Evolutionary conservation across 139 green algal genomes (phyloP), one percentile per base, ranked within the genome.

Genomic region (Volvox reticuliferus): DNA sequence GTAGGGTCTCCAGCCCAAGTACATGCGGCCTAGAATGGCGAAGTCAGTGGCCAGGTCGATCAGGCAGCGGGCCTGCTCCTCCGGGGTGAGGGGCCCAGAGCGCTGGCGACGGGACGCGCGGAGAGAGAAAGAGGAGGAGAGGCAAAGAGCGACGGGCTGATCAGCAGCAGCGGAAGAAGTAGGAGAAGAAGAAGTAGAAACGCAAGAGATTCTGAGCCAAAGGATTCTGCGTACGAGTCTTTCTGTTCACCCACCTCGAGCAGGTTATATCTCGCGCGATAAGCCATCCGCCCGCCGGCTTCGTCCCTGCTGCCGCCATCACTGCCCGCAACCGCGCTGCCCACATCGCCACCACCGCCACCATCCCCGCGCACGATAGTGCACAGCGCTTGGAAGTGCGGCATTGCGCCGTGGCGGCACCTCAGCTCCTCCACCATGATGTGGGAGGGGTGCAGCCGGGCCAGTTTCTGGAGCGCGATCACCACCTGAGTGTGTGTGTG

Each of bases 11-110:
- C 96, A 98, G 18, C 96, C 96, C 30, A 75, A 16, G 87, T 92
- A 98, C 14, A 89, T 91, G 18, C 92, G 88, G 3, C 91, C 94
- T 21, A 97, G 89, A 12, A 98, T 71, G 36, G 88, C 81, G 2
- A 87, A 86, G 82, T 98, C 96, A 20, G 93, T 96, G 5, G 96
- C 96, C 55, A 93, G 89, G n/a, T 96, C 94, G 20, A 98, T 90
- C 68, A 98, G 89, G 68, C 95, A 95, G 16, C 92, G 85, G 1
- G 94, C 94, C 82, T 97, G 93, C 14, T 94, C 89, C 67, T 94
- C 89, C 9, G 91, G 79, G 33, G 37, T 83, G 36, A 87, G 86
- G 9, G 65, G 63, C 20, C 63, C 82, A 2, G 32, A 26, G 63
- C 50, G n/a, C 69, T 84, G 71, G 20, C 62, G 22, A 20, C 32